Base-by-base conservation (phyloP, 768 basidiomycete genomes). In the Lentinula lateritia region DNA sequence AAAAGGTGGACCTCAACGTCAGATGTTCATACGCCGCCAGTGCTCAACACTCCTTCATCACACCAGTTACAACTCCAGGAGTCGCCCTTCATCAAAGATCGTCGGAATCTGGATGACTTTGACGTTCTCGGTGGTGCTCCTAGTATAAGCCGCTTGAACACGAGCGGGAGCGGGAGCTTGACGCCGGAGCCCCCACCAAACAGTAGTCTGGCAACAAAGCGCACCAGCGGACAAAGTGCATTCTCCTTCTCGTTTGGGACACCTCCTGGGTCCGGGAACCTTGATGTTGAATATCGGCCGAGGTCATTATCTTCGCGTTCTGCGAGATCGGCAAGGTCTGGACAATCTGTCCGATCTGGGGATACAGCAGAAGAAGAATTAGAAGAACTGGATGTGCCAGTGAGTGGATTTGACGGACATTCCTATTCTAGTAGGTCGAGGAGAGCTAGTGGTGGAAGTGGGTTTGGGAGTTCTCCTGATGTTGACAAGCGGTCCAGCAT, bases 1-100 rank as follows among this genome's bases (percentile, higher is more conserved):
- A 73, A 65, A n/a, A 67, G 63, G 53, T 48, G 59, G 59, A 60
- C 59, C 39, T 52, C 59, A 10, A 50, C 36, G 13, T 56, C 55
- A 23, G 55, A 56, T 28, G 23, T 34, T 10, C 16, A 43, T 16
- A 18, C 39, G 5, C 20, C 38, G 23, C 41, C 35, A 12, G 38
- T 56, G 20, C 10, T 56, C 0, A 41, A 56, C 10, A 41, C 45
- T 20, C 45, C 58, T 59, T 34, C 35, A n/a, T 50, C 58, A 48
- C 45, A 38, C 7, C 28, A 38, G 6, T 23, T 39, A 10, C 58
- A 46, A 36, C 48, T 59, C 15, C 58, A 59, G 23, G 58, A 59
- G 34, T 59, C 58, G 16, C 58, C 58, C 13, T 50, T n/a, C 12
- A 50, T 50, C 45, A 59, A 20, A 38, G 58, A 59, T 38, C 58